phyloP scores from a whole-genome alignment of 225 moss, liverwort and hornwort genomes.

The Asterella californica region DNA sequence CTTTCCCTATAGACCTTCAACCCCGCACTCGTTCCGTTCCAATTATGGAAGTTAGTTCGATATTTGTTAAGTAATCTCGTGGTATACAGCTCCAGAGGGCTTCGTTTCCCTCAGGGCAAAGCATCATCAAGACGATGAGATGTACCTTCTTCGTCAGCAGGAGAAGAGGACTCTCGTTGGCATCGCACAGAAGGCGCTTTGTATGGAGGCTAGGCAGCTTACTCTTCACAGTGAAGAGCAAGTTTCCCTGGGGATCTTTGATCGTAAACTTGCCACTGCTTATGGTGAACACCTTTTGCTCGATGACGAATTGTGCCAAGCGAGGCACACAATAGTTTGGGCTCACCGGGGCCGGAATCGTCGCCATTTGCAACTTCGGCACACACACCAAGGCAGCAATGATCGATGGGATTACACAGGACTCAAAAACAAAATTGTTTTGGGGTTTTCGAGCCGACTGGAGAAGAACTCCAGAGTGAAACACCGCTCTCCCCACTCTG shows the following conservation, averaged over 20 bases:
- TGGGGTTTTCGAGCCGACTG: no score
- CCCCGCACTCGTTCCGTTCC: neutral
- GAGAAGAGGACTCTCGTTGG: slow-evolving; percentile 17
- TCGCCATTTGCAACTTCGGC: neutral
- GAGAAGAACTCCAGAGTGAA: no score
- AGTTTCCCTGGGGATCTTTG: slow-evolving; percentile 23
- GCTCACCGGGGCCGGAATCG: slow-evolving; percentile 33
- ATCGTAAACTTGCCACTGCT: slow-evolving; percentile 29
- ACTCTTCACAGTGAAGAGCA: slow-evolving; percentile 27
- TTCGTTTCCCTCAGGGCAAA: neutral
- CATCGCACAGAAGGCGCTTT: slow-evolving; percentile 25
- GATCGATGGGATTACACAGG: no score
- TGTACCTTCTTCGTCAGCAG: slow-evolving; percentile 29
- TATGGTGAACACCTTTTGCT: slow-evolving; percentile 21
- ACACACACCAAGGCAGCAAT: no score
- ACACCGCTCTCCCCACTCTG: neutral
- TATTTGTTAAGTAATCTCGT: neutral
- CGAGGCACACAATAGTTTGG: slow-evolving; percentile 14
- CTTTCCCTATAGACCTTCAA: no score
- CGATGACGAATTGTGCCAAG: slow-evolving; percentile 17
- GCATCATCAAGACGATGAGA: neutral
- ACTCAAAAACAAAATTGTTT: no score
- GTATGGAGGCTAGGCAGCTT: slow-evolving; percentile 19
- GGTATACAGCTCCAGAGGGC: no score
- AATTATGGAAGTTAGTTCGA: neutral